Conservation (phyloP, 176 grass and related monocot genomes). For the Elaeis guineensis region DNA sequence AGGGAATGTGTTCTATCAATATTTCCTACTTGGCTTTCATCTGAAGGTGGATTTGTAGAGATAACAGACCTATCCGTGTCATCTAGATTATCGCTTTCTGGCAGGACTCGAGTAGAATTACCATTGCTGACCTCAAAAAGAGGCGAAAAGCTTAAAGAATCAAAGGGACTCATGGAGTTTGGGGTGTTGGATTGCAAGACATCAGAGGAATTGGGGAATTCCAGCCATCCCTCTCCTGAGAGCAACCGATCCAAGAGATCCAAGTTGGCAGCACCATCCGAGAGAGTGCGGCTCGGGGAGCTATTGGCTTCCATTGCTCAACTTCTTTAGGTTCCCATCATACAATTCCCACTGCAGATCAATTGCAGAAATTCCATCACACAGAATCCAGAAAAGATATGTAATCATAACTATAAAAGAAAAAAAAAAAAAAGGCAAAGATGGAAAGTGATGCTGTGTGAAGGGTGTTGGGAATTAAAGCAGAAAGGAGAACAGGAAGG, state of each 20-base stretch:
- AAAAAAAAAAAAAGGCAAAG: too few species aligned
- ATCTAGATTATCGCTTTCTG: not conserved
- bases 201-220: slow-evolving; percentile 30
- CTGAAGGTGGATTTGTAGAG: not conserved
- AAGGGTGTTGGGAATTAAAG: too few species aligned
- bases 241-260: slow-evolving; percentile 84
- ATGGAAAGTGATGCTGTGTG: too few species aligned
- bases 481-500: too few species aligned
- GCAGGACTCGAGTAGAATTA: slow-evolving; percentile 3
- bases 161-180: slow-evolving; percentile 18
- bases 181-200: slow-evolving; percentile 35
- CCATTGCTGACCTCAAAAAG: slow-evolving; percentile 29
- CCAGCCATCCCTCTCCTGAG: slow-evolving; percentile 20
- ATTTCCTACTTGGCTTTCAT: not conserved
- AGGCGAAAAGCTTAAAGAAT: slow-evolving; percentile 34
- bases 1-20: not conserved
- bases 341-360: too few species aligned
- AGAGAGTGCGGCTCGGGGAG: slow-evolving; percentile 27
- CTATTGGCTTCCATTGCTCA: slow-evolving; percentile 9
- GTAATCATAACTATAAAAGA: too few species aligned
- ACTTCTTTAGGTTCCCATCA: too few species aligned
- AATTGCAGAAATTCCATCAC: too few species aligned
- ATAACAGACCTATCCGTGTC: not conserved
- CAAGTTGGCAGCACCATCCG: slow-evolving; percentile 52
- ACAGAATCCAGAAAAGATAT: too few species aligned